A percentile compares a stretch with the other conserved stretches of the same genome.
phyloP scores from a whole-genome alignment of 257 asterid genomes.

The Solanum clarkiae region DNA sequence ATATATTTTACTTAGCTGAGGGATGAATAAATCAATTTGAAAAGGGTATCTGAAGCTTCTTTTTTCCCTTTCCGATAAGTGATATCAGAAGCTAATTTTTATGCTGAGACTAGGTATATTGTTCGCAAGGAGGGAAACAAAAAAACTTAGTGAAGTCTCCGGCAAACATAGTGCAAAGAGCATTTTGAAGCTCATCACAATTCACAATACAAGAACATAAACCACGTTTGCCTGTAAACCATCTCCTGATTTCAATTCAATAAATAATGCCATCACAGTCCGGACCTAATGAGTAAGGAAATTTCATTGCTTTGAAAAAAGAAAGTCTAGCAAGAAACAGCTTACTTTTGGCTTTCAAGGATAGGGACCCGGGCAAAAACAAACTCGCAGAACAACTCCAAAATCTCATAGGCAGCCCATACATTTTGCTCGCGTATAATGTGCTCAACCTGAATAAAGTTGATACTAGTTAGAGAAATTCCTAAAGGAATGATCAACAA shows the following conservation, averaged over 20 bases:
- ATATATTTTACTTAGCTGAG: background rate
- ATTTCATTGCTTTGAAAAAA: background rate
- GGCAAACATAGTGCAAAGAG: background rate
- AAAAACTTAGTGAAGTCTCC: background rate
- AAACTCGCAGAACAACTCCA: constrained; percentile 77
- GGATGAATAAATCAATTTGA: background rate
- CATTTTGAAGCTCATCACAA: background rate
- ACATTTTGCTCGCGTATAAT: constrained; percentile 77
- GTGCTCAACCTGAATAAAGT: constrained; percentile 66
- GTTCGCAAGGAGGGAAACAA: background rate
- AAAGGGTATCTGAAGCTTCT: background rate
- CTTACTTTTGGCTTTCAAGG: constrained; percentile 76
- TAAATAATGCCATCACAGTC: background rate
- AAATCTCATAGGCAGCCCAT: constrained; percentile 79
- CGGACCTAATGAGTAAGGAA: background rate
- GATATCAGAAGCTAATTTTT: background rate
- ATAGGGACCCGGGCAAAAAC: constrained; percentile 77
- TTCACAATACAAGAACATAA: background rate
- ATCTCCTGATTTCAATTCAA: background rate
- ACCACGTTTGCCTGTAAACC: background rate
- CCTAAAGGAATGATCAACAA: background rate
- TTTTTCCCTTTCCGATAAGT: background rate
- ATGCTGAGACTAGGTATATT: background rate
- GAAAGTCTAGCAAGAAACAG: background rate
- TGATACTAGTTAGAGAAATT: background rate